Percentiles rank a stretch among this genome's conserved stretches.
These are phyloP conservation scores for Arachnopeziza araneosa DNA, from an alignment of 2,329 filamentous ascomycete genomes.

Conservation along the genomic window DNA sequence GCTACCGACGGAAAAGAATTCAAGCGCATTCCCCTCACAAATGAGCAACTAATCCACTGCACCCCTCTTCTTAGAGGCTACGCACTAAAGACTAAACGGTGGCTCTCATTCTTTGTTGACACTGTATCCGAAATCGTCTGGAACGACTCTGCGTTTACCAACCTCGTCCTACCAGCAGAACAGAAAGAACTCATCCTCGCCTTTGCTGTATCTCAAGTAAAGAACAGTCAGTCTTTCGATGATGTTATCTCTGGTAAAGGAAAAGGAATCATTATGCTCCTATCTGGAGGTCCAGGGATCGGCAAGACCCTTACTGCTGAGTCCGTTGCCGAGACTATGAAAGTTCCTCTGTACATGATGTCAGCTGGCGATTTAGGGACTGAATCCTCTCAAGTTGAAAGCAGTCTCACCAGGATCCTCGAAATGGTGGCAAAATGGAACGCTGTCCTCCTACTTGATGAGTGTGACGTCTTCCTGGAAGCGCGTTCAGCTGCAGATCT, in stretches of 20 bases:
- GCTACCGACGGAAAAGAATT: conserved; percentile 16
- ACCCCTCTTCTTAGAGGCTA: conserved; percentile 43
- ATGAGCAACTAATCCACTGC: conserved; percentile 38
- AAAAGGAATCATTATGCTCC: conserved; percentile 45
- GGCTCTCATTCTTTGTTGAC: conserved; percentile 46
- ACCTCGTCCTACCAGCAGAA: conserved; percentile 43
- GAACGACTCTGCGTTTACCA: conserved; percentile 43
- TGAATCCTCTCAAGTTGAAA: conserved; percentile 34
- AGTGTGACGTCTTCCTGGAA: conserved; percentile 57
- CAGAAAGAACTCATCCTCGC: conserved; percentile 48
- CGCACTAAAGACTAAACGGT: conserved; percentile 41
- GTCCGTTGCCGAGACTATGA: conserved; percentile 24
- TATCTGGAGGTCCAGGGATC: conserved; percentile 43
- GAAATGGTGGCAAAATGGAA: conserved; percentile 71
- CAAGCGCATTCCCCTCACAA: conserved; percentile 27
- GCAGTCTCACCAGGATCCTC: conserved; percentile 59
- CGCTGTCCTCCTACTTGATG: conserved; percentile 65
- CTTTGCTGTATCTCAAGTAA: conserved; percentile 44
- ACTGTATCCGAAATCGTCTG: conserved; percentile 35
- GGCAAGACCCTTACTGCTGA: conserved; percentile 40
- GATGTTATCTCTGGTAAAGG: conserved; percentile 48
- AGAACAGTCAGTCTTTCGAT: conserved; percentile 38
- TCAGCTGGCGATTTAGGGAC: conserved; percentile 22
- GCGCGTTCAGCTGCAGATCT: conserved; percentile 29
- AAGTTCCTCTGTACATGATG: conserved; percentile 25